Evolutionary conservation across 2,329 filamentous ascomycete species (phyloP).

Genomic region (Beauveria caledonica): DNA sequence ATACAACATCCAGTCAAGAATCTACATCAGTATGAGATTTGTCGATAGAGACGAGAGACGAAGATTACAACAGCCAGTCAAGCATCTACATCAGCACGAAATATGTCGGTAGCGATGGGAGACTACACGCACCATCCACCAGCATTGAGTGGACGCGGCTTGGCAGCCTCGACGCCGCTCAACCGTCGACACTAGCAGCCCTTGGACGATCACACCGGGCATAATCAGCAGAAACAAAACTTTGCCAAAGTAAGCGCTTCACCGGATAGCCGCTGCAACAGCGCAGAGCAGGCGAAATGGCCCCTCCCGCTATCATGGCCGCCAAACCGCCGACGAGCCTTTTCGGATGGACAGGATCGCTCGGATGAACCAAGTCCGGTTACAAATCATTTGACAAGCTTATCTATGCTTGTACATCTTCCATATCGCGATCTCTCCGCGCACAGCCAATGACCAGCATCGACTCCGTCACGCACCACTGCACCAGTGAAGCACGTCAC

Average conservation of each 20-base stretch:
- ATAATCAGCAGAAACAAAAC: too few species aligned
- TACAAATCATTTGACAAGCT: neutral
- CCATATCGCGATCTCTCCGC: neutral
- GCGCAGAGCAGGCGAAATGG: neutral
- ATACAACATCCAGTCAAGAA: neutral
- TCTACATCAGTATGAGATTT: neutral
- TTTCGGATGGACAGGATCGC: too few species aligned
- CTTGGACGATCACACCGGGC: too few species aligned
- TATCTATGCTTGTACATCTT: neutral
- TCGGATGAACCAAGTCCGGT: neutral
- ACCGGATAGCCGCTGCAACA: neutral
- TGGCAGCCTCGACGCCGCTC: neutral
- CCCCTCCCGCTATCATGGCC: neutral
- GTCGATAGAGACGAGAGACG: neutral
- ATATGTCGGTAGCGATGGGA: neutral
- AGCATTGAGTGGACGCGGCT: neutral
- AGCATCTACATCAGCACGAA: neutral
- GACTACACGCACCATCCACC: neutral
- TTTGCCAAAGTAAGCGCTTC: neutral
- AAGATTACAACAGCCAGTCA: neutral
- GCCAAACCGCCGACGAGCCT: neutral
- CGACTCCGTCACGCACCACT: neutral
- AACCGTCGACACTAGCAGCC: neutral
- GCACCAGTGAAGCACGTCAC: constrained; percentile 3
- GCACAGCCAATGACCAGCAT: constrained; percentile 2